Evolutionary conservation across 2,329 filamentous ascomycete genomes (phyloP), one percentile per base, ranked within the genome.

Genomic region (Boeremia lycopersici): DNA sequence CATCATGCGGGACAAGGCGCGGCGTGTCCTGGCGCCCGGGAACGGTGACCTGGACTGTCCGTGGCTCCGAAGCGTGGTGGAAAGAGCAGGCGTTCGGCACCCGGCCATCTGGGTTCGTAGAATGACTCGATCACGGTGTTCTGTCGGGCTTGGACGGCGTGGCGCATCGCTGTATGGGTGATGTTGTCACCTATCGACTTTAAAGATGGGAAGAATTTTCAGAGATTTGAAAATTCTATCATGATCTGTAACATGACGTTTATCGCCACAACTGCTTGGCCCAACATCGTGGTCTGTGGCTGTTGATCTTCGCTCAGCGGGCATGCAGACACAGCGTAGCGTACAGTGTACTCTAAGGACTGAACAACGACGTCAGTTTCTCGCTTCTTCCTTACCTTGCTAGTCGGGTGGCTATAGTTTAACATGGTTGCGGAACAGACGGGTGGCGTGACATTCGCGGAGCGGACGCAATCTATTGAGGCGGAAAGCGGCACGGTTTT

Each of bases 391-490:
- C 46, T 42, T 55, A 29, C 46, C 40, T 49, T 40, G 25, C 11
- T 30, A 13, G 6, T 41, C 5, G 35, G 12, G 10, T 8, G 3
- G 25, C 35, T 19, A 35, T 31, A 30, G 25, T 12, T 25, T 49
- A 35, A 50, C 19, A 7, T 33, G 4, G 4, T 12, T n/a, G 45
- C 40, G 52, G 30, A 45, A 41, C 39, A 44, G 51, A 33, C 11
- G 33, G 34, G 52, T 54, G 45, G 52, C 45, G 45, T 54, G 52
- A 49, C 45, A 25, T 54, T 41, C 11, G 33, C 52, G 35, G 45
- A 42, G 26, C 46, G 52, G 52, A 54, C 9, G 40, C 40, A 33
- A 53, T 31, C 23, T 17, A 26, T 35, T 8, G 35, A 55, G 52
- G 52, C 52, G 52, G 46, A 35, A 33, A 23, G 46, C 41, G 31